Evolutionary conservation across 2,329 filamentous ascomycete genomes (phyloP).

Genomic region (Cadophora sp.): DNA sequence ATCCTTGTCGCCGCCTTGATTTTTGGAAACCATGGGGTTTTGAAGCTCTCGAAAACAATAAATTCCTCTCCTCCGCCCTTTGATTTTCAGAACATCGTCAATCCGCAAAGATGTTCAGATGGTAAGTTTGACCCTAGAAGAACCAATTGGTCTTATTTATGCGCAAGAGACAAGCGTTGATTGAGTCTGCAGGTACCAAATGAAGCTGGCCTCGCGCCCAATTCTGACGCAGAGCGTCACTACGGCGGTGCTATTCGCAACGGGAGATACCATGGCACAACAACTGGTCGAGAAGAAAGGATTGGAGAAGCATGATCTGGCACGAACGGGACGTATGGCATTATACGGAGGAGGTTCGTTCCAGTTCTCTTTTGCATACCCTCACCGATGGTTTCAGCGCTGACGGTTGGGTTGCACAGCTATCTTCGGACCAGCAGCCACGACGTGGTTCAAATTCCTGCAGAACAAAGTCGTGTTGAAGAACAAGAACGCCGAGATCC

Average conservation of each 20-base stretch:
- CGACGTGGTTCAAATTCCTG: constrained; percentile 73
- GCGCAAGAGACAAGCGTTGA: neutral
- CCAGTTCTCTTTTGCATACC: neutral
- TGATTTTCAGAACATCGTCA: neutral
- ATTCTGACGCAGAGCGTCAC: constrained; percentile 91
- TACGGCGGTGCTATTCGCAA: constrained; percentile 89
- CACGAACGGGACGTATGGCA: constrained; percentile 78
- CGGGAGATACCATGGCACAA: constrained; percentile 90
- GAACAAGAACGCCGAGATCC: constrained; percentile 64
- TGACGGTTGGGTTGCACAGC: constrained; percentile 47
- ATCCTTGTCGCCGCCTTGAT: constrained; percentile 7
- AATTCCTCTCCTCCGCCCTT: constrained; percentile 8
- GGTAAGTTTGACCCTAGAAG: constrained; percentile 33
- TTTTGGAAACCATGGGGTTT: constrained; percentile 4
- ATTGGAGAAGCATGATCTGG: constrained; percentile 74
- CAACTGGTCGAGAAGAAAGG: constrained; percentile 87
- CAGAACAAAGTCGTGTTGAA: constrained; percentile 64
- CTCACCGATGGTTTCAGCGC: constrained; percentile 13
- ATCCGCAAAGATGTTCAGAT: constrained; percentile 43
- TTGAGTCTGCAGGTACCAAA: constrained; percentile 74
- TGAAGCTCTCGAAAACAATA: constrained; percentile 17
- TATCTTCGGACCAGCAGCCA: constrained; percentile 75
- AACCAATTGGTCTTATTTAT: constrained; percentile 7
- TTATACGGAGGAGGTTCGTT: constrained; percentile 76
- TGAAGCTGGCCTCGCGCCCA: constrained; percentile 78